Conservation (phyloP, 2,329 filamentous ascomycete genomes). For the Phaeophleospora eucalypticola region DNA sequence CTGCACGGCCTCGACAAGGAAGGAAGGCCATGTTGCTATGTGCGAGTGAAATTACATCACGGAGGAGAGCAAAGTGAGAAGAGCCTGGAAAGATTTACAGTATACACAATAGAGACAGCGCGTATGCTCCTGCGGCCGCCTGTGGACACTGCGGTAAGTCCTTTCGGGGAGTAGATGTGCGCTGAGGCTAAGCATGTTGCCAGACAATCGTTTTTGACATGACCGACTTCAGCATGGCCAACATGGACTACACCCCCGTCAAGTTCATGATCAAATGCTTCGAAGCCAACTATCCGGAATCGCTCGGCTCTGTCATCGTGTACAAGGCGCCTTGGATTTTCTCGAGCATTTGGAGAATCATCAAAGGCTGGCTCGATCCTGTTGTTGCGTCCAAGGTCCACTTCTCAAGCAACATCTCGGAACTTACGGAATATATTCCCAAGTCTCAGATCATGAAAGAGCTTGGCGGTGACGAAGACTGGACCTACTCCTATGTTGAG, state of each 20-base stretch:
- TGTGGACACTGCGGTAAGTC: constrained; percentile 83
- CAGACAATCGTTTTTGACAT: constrained; percentile 94
- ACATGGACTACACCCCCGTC: constrained; percentile 97
- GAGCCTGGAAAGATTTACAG: constrained; percentile 81
- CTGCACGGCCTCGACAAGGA: constrained; percentile 81
- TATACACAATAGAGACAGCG: constrained; percentile 92
- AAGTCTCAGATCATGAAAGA: constrained; percentile 70
- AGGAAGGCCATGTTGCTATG: constrained; percentile 80
- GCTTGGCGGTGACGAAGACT: constrained; percentile 80
- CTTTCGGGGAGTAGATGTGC: neutral
- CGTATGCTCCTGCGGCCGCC: constrained; percentile 74
- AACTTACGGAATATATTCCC: constrained; percentile 73
- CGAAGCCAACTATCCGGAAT: constrained; percentile 97
- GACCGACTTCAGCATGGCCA: constrained; percentile 87
- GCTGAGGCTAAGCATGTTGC: constrained; percentile 1
- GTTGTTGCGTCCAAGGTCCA: constrained; percentile 92
- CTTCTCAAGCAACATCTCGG: constrained; percentile 78
- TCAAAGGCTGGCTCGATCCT: constrained; percentile 92
- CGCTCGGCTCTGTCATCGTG: constrained; percentile 80
- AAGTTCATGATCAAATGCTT: constrained; percentile 99
- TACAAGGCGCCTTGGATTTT: constrained; percentile 98
- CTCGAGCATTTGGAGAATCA: constrained; percentile 95
- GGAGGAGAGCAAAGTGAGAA: constrained; percentile 77
- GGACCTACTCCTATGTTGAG: constrained; percentile 78
- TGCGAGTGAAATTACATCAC: constrained; percentile 76